Evolutionary conservation across 805 yeast genomes (phyloP).

Genomic region (Sugiyamaella marilandica): DNA sequence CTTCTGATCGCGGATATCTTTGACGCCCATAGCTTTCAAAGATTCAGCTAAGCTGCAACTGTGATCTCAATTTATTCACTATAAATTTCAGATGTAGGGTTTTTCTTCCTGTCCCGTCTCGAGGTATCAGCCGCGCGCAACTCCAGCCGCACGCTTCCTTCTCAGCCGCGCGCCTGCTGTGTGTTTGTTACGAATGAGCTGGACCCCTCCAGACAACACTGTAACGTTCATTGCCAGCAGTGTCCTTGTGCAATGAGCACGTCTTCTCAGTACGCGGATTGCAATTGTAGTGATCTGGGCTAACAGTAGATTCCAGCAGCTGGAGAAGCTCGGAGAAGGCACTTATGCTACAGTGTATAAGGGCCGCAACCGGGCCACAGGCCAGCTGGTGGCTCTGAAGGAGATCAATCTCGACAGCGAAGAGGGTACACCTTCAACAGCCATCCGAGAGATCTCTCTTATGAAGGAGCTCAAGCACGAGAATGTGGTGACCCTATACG

Average conservation of each 20-base stretch:
- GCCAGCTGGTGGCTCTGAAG: constrained; percentile 87
- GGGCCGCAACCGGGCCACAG: constrained; percentile 80
- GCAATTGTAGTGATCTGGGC: neutral
- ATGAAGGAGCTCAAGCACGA: constrained; percentile 93
- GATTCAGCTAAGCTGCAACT: constrained; percentile 32
- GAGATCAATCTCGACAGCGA: constrained; percentile 93
- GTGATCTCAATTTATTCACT: neutral
- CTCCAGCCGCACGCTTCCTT: neutral
- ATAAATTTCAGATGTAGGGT: neutral
- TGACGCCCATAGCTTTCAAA: constrained; percentile 6
- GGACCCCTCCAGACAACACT: neutral
- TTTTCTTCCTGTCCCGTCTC: neutral
- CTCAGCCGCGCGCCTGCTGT: neutral
- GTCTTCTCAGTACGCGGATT: constrained; percentile 34
- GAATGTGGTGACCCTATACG: constrained; percentile 86
- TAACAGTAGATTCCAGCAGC: constrained; percentile 28
- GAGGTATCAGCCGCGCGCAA: neutral
- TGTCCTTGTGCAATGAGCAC: constrained; percentile 16
- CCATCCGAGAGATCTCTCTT: constrained; percentile 90
- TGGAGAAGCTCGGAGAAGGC: constrained; percentile 89
- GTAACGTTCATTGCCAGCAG: no score
- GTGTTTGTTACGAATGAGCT: neutral
- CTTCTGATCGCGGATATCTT: constrained; percentile 35
- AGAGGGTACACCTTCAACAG: constrained; percentile 98
- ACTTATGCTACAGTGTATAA: constrained; percentile 99